Conservation (phyloP, 1,284 basidiomycete species). For the Uromyces viciae-fabae region DNA sequence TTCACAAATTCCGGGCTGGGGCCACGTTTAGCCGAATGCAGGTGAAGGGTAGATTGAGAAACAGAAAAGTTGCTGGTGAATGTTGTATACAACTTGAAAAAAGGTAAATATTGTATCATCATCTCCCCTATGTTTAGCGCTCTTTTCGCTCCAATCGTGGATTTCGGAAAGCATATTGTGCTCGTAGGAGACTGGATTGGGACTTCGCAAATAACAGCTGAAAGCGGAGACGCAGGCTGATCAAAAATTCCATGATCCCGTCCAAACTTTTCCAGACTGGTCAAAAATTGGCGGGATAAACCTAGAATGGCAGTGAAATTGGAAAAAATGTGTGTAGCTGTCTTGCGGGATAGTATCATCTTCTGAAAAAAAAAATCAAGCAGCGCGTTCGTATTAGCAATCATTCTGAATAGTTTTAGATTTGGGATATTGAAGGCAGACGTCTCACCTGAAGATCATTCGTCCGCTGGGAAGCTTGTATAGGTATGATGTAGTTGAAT, state of each 20-base stretch:
- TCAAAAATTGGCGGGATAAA: slow-evolving; percentile 18
- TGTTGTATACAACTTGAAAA: slow-evolving; percentile 72
- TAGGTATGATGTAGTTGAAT: slow-evolving; percentile 25
- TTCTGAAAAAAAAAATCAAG: neutral
- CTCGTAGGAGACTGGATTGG: neutral
- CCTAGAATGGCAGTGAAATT: slow-evolving; percentile 39
- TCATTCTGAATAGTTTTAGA: neutral
- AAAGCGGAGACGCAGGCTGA: neutral
- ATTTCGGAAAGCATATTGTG: neutral
- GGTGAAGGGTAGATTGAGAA: slow-evolving; percentile 62
- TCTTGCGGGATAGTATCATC: slow-evolving; percentile 3
- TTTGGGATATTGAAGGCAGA: neutral
- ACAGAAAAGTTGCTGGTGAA: slow-evolving; percentile 72
- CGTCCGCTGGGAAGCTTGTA: slow-evolving; percentile 21
- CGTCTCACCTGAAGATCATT: slow-evolving; percentile 26
- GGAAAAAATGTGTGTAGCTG: slow-evolving; percentile 26
- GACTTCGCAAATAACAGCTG: neutral
- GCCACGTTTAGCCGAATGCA: slow-evolving; percentile 57
- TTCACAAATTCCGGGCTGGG: slow-evolving; percentile 62
- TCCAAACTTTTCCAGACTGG: slow-evolving; percentile 15
- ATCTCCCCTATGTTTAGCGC: slow-evolving; percentile 54
- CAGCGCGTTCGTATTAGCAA: neutral
- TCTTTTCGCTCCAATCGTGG: neutral
- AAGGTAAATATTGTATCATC: slow-evolving; percentile 67
- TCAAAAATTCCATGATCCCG: slow-evolving; percentile 22